Evolutionary conservation across 345 rosid species (phyloP), one percentile per base, ranked within the genome.

Genomic region (Hypericum perforatum): DNA sequence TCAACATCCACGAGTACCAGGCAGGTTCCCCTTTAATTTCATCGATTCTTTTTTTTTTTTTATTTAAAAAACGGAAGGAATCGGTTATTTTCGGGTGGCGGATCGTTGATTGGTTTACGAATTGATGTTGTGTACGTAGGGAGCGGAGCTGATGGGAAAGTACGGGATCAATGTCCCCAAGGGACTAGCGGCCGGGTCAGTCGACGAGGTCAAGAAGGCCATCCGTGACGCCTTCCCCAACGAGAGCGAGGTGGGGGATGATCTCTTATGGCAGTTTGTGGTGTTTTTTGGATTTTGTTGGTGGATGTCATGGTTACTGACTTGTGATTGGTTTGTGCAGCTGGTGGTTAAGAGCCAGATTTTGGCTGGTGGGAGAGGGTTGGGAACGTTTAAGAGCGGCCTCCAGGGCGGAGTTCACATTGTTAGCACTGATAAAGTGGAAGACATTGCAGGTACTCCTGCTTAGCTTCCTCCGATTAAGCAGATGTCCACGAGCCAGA

Each of bases 291-390:
- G 29, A 36, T 52, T 39, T 9, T 51, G 10, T n/a, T 42, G 42
- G 8, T 8, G 12, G 8, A 9, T n/a, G n/a, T n/a, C n/a, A 22
- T 4, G 32, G 59, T 41, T 52, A 39, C 29, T 50, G 49, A 9
- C 39, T 45, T 50, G 32, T 22, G 32, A 22, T 22, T 53, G 54
- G 57, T 37, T 42, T 61, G 52, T 72, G 70, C 74, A 94, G 99
- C 45, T 94, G 70, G 99, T 86, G 39, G 95, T 89, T 65, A 94
- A 94, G 74, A 94, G 99, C 63, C 99, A 89, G 75, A 74, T 94
- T 74, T 74, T 94, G 81, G 99, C 99, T 45, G 99, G 97, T 59
- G 99, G 99, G 14, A 78, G 99, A 76, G 99, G 97, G 47, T 72
- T 94, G 55, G 99, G 97, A 50, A 86, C 85, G 10, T 94, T 94